Percentiles rank a stretch among this genome's conserved stretches.
These are phyloP conservation scores for Curvularia verruculosa DNA, from an alignment of 2,329 filamentous ascomycete genomes.

Conservation along the genomic window DNA sequence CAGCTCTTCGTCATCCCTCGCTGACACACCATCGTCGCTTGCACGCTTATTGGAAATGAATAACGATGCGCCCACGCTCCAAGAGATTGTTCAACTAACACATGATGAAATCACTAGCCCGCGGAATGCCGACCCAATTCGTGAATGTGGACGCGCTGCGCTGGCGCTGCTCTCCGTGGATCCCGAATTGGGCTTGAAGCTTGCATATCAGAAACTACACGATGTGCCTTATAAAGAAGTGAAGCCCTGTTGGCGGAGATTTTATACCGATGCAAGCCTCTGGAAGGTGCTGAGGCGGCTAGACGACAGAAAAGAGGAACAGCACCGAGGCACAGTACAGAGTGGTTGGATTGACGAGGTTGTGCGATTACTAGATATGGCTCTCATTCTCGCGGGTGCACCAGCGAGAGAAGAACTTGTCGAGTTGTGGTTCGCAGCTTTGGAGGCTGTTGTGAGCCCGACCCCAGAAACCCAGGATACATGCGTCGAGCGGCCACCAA, in stretches of 20 bases:
- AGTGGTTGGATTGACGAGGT: constrained; percentile 61
- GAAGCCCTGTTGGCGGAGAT: constrained; percentile 69
- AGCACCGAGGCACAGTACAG: constrained; percentile 11
- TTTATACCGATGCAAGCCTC: constrained; percentile 74
- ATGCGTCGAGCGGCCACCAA: constrained; percentile 20
- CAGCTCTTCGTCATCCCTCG: background rate
- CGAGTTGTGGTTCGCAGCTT: constrained; percentile 58
- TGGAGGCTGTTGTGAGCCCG: constrained; percentile 44
- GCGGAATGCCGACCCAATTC: constrained; percentile 38
- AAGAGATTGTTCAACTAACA: constrained; percentile 35
- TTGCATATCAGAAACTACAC: constrained; percentile 72
- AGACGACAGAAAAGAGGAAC: constrained; percentile 12
- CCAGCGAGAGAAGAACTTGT: constrained; percentile 43
- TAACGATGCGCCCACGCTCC: constrained; percentile 26
- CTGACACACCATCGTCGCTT: background rate
- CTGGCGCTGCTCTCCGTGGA: constrained; percentile 45
- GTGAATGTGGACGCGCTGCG: constrained; percentile 51
- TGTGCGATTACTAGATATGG: constrained; percentile 73
- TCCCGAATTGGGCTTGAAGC: constrained; percentile 60
- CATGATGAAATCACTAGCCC: constrained; percentile 30
- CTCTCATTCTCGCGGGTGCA: constrained; percentile 71
- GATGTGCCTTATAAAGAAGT: constrained; percentile 71
- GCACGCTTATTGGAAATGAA: constrained; percentile 6
- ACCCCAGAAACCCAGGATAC: background rate
- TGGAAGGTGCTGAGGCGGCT: constrained; percentile 59